phyloP scores from a whole-genome alignment of 495 filamentous ascomycete genomes.

The Daldinia loculata region DNA sequence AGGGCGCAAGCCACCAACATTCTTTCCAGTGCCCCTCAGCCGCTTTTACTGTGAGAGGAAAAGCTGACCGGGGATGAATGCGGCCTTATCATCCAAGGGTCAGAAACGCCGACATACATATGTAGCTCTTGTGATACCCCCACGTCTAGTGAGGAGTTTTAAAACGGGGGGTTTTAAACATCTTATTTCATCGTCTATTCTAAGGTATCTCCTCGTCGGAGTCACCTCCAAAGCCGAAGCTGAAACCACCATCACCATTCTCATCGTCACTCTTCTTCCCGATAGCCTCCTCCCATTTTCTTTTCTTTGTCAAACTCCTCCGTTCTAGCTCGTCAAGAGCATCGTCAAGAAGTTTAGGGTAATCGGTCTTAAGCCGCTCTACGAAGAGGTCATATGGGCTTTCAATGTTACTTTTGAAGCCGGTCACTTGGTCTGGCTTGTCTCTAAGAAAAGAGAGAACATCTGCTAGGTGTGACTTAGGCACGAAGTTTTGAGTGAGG shows the following conservation, averaged over 20 bases:
- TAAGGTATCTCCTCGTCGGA: conserved; percentile 58
- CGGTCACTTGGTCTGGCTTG: conserved; percentile 84
- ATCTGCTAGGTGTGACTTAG: conserved; percentile 73
- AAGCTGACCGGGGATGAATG: conserved; percentile 21
- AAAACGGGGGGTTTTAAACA: neutral
- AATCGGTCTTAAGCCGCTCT: conserved; percentile 67
- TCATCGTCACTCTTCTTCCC: conserved; percentile 55
- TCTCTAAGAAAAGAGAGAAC: conserved; percentile 85
- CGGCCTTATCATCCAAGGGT: conserved; percentile 17
- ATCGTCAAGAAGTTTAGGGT: conserved; percentile 72
- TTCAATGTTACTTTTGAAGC: conserved; percentile 76
- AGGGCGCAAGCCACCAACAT: conserved; percentile 30
- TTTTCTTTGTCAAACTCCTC: conserved; percentile 70
- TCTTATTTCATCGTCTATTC: conserved; percentile 10
- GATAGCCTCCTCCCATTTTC: conserved; percentile 86
- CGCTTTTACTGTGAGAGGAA: conserved; percentile 12
- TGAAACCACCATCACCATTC: conserved; percentile 69
- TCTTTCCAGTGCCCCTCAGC: conserved; percentile 28
- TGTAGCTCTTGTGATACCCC: conserved; percentile 21
- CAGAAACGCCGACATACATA: conserved; percentile 1
- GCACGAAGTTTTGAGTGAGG: conserved; percentile 96
- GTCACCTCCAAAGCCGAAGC: conserved; percentile 75
- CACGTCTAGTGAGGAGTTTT: conserved; percentile 10
- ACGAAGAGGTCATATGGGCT: conserved; percentile 82
- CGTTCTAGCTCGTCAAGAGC: conserved; percentile 71